phyloP scores from a whole-genome alignment of 2,329 filamentous ascomycete species.

The Aspergillus ruber region DNA sequence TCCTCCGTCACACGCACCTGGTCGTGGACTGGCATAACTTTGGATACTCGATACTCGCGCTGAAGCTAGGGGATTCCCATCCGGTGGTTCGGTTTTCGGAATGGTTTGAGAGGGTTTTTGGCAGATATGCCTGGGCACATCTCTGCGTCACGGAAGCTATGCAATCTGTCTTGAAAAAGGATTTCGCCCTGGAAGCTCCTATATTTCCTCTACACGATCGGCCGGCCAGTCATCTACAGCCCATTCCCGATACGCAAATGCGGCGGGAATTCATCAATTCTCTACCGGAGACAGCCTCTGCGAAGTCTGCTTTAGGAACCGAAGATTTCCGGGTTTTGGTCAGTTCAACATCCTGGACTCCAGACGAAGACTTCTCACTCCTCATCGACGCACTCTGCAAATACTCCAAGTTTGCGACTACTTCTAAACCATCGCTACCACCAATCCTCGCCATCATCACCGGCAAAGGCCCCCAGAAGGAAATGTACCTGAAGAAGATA shows the following conservation, averaged over 20 bases:
- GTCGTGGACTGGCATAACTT: slow-evolving; percentile 99
- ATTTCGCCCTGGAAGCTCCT: slow-evolving; percentile 59
- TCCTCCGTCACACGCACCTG: slow-evolving; percentile 70
- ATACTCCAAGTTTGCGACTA: slow-evolving; percentile 56
- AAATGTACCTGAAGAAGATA: slow-evolving; percentile 65
- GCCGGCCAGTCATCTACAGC: slow-evolving; percentile 74
- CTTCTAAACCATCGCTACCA: slow-evolving; percentile 48
- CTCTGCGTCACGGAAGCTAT: slow-evolving; percentile 89
- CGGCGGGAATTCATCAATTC: slow-evolving; percentile 56
- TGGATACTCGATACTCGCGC: slow-evolving; percentile 82
- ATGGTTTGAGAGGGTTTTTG: slow-evolving; percentile 69
- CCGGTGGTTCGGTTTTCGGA: slow-evolving; percentile 72
- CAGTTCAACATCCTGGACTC: slow-evolving; percentile 94
- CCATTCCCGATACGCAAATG: slow-evolving; percentile 47
- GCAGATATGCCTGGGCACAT: slow-evolving; percentile 63
- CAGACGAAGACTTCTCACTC: slow-evolving; percentile 89
- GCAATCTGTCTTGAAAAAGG: slow-evolving; percentile 62
- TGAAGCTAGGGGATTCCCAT: slow-evolving; percentile 58
- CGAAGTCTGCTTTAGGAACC: slow-evolving; percentile 54
- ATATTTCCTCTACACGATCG: slow-evolving; percentile 77
- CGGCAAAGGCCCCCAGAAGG: slow-evolving; percentile 81
- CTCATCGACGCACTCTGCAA: slow-evolving; percentile 73
- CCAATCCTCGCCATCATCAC: slow-evolving; percentile 83
- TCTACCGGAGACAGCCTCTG: slow-evolving; percentile 57
- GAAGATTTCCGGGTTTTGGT: slow-evolving; percentile 65